Evolutionary conservation across 73 alveolate genomes (phyloP).

Genomic region (Paramecium primaurelia): DNA sequence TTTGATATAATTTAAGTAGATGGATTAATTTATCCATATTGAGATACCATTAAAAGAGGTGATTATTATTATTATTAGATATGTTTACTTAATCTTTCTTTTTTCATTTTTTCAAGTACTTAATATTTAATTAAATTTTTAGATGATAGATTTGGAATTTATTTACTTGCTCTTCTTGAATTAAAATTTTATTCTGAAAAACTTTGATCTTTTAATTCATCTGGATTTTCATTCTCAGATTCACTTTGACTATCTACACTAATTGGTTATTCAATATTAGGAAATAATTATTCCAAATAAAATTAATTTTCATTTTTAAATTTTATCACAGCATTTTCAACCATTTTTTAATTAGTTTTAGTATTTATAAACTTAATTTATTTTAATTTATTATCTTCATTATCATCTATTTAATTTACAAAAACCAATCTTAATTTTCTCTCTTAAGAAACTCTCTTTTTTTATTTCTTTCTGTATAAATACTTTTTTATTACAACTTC

Average conservation of each 20-base stretch:
- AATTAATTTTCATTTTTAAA: background rate
- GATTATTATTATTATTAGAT: background rate
- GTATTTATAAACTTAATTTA: background rate
- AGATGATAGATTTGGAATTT: background rate
- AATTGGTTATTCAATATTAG: background rate
- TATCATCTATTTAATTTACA: background rate
- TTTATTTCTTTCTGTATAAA: background rate
- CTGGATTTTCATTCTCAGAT: background rate
- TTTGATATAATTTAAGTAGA: background rate
- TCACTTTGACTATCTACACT: background rate
- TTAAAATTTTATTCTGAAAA: background rate
- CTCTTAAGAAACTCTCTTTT: background rate
- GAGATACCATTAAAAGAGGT: background rate
- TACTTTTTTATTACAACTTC: slow-evolving; percentile 4
- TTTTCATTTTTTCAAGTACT: background rate
- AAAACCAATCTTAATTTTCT: background rate
- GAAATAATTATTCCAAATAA: background rate
- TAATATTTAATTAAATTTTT: background rate
- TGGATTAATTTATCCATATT: background rate
- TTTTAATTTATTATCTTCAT: background rate
- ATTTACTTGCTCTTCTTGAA: background rate
- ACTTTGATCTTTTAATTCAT: background rate
- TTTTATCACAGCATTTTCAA: background rate
- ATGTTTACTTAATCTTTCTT: background rate
- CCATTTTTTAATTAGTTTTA: background rate